Base-by-base conservation (phyloP, 495 filamentous ascomycete genomes). In the Podospora anserina region DNA sequence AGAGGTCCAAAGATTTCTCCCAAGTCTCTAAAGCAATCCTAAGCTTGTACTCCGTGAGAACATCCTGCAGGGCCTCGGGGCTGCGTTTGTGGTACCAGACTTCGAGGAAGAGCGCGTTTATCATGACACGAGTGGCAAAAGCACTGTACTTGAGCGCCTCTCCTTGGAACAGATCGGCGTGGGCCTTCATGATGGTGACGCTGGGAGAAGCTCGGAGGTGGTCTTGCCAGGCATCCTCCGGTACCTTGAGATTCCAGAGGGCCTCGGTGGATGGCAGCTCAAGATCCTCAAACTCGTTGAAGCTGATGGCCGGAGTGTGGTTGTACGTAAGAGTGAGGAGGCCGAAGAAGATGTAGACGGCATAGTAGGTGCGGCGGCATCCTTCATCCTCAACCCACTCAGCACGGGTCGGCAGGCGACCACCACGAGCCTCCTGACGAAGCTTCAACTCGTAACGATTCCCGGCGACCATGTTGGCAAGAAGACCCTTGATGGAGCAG, bases 301-400 rank as follows among this genome's bases (percentile, higher is more conserved):
- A 97, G 77, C 91, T 94, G 82, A 98, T 97, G 27, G 93, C 81
- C 16, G 96, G 96, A 2, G 94, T 97, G 79, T 98, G 95, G 79
- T 99, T 97, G 85, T 94, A 99, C 2, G 94, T 96, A 72, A 99
- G 79, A 7, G 95, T 99, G 69, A 99, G 82, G 76, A 98, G 86
- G 67, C 95, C 95, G 75, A 98, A 98, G 88, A 98, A 99, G 81
- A 99, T 94, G 80, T 98, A 98, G 66, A 98, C 94, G n/a, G 95
- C 95, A 72, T 93, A 99, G 82, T 98, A 99, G 2, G 95, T 98
- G 59, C 95, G 92, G 65, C 94, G 88, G 82, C 96, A 97, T 23
- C 93, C 93, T 76, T 99, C 95, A 75, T 99, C 95, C 75, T 95
- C 92, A 67, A 98, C 89, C 95, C 95, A 99, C 76, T 98, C 92